phyloP scores from a whole-genome alignment of 2,329 filamentous ascomycete species.

The Cladosporium austrohemisphaericum region DNA sequence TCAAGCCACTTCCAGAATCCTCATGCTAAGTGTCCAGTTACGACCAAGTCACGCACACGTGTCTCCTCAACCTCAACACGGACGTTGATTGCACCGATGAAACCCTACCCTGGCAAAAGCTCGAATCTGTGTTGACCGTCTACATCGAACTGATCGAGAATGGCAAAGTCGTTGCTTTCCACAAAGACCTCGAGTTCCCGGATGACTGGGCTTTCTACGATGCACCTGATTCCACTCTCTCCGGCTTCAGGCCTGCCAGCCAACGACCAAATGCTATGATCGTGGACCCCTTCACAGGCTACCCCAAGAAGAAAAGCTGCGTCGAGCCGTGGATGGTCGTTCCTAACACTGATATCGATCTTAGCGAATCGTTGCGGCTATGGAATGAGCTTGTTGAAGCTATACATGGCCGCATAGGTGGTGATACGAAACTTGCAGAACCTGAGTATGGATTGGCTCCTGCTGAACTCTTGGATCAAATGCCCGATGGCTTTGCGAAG shows the following conservation, averaged over 20 bases:
- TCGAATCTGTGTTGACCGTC: not conserved
- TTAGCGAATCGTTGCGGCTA: too few species aligned
- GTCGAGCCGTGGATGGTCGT: not conserved
- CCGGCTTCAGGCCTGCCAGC: not conserved
- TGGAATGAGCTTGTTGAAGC: too few species aligned
- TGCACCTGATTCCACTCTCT: not conserved
- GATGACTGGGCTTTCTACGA: not conserved
- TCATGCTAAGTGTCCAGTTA: not conserved
- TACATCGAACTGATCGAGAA: slow-evolving; percentile 1
- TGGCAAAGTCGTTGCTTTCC: not conserved
- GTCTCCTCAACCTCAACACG: not conserved
- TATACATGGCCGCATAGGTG: too few species aligned
- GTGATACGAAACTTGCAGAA: too few species aligned
- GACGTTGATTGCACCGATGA: not conserved
- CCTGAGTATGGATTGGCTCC: too few species aligned
- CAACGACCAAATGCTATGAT: not conserved
- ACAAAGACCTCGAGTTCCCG: not conserved
- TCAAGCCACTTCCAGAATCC: not conserved
- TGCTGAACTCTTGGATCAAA: not conserved
- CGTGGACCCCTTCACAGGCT: not conserved
- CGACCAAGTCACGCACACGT: not conserved
- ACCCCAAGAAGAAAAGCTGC: not conserved
- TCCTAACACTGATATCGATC: too few species aligned
- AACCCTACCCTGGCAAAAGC: not conserved
- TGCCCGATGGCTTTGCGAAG: not conserved